phyloP scores from a whole-genome alignment of 495 filamentous ascomycete genomes.

The Xanthoparmelia taractica region DNA sequence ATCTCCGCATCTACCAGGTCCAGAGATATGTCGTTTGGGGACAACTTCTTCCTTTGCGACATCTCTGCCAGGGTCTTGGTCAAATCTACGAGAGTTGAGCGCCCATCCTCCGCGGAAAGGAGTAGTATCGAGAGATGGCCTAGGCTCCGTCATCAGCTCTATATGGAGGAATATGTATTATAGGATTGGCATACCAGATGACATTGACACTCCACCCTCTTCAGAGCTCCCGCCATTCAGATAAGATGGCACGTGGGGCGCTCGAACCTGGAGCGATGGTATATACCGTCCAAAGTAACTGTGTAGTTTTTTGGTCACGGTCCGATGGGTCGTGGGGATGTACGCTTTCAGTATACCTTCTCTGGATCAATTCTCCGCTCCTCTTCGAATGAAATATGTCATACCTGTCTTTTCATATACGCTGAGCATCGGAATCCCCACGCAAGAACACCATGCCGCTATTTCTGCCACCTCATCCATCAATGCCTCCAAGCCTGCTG shows the following conservation, averaged over 20 bases:
- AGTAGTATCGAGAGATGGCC: conserved; percentile 73
- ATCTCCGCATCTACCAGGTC: conserved; percentile 91
- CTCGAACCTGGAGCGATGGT: conserved; percentile 62
- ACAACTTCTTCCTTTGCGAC: conserved; percentile 80
- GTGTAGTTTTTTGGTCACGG: conserved; percentile 63
- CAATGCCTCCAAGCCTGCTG: conserved; percentile 65
- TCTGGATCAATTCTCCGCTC: conserved; percentile 3
- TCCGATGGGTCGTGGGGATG: conserved; percentile 66
- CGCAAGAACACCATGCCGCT: conserved; percentile 81
- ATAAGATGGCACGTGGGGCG: conserved; percentile 63
- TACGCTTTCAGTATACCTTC: conserved; percentile 79
- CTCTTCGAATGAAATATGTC: conserved; percentile 16
- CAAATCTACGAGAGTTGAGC: conserved; percentile 87
- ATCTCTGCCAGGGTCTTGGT: conserved; percentile 93
- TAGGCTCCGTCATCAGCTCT: conserved; percentile 10
- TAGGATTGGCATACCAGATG: conserved; percentile 2
- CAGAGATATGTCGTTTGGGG: conserved; percentile 65
- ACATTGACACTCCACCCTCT: not conserved
- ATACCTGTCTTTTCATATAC: conserved; percentile 87
- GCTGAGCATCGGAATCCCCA: conserved; percentile 75
- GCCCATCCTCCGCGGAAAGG: conserved; percentile 78
- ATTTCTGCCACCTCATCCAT: conserved; percentile 87
- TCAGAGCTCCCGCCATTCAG: conserved; percentile 28
- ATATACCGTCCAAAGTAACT: conserved; percentile 68
- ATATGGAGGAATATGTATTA: conserved; percentile 16